A percentile compares a stretch with the other conserved stretches of the same genome.
Evolutionary conservation across 2,329 filamentous ascomycete species (phyloP).

Genomic region (Clarireedia monteithiana): DNA sequence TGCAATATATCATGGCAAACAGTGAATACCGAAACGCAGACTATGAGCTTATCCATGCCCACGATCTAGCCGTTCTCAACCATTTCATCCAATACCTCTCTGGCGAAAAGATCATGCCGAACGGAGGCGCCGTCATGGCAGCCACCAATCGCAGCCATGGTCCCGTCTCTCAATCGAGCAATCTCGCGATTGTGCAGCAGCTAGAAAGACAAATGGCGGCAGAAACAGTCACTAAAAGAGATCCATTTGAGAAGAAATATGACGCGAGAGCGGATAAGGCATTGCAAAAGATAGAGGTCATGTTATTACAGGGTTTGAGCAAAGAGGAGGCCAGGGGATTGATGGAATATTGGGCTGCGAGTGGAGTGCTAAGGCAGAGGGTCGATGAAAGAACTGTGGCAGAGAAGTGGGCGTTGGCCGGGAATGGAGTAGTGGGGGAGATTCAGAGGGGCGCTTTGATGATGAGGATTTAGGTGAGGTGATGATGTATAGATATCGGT

Average conservation of each 20-base stretch:
- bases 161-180: constrained; percentile 55
- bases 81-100: constrained; percentile 68
- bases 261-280: constrained; percentile 48
- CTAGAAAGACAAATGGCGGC: constrained; percentile 34
- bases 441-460: constrained; percentile 61
- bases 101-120: constrained; percentile 48
- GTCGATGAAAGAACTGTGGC: constrained; percentile 65
- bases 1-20: constrained; percentile 72
- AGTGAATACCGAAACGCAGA: constrained; percentile 68
- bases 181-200: constrained; percentile 56
- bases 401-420: constrained; percentile 78
- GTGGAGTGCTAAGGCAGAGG: constrained; percentile 65
- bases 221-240: constrained; percentile 33
- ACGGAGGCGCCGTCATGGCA: constrained; percentile 73
- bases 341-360: constrained; percentile 90
- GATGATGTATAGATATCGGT: not conserved
- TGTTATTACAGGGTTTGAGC: constrained; percentile 59
- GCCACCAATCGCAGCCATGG: constrained; percentile 67
- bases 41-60: constrained; percentile 71
- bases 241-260: constrained; percentile 49
- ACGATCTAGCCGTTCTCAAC: constrained; percentile 70
- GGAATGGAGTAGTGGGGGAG: constrained; percentile 77
- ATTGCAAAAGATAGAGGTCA: constrained; percentile 42
- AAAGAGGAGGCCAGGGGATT: constrained; percentile 67
- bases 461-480: constrained; percentile 21